Evolutionary conservation across 140 eudicot species (phyloP), one percentile per base, ranked within the genome.

Genomic region (Stevia rebaudiana): DNA sequence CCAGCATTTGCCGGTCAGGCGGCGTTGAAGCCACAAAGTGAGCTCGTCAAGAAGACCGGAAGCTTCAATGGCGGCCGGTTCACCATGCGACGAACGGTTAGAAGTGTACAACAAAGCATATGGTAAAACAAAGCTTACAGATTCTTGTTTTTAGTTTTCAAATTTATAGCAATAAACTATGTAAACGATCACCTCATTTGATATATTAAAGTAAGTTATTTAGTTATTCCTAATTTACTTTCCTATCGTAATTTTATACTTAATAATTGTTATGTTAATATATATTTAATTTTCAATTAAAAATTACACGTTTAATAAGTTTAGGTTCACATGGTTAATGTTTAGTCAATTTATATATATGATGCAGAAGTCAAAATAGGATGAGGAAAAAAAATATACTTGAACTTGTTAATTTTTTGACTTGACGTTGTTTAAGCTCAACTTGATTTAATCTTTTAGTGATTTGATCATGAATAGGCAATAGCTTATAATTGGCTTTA

Each of bases 41-140:
- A 85, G 70, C 80, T 85, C 52, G 11, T 71, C 59, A 65, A 71
- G 71, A 89, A 86, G 72, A 72, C 70, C 15, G 92, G 89, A 64
- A 43, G 70, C 82, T 52, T 77, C 51, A 79, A 76, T 28, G 86
- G 75, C 7, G 84, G 82, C 78, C 89, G 89, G 41, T 37, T 75
- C 86, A 75, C 83, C 81, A 89, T 89, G 97, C 84, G 97, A 57
- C 89, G 95, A 19, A 89, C 97, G 0, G 94, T 89, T 46, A 89
- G 73, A 63, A 86, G 95, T 19, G 85, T 82, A 36, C 94, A 92
- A 15, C 83, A 89, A 55, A 86, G 95, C 87, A 89, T 89, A 9
- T 89, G 95, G 97, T 89, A 77, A 63, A 1, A 3, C 18, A 13
- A 23, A 53, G 8, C 18, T 60, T 4, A 23, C 13, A 9, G 1